Conservation (phyloP, 257 asterid genomes). For the Solanum dulcamara region DNA sequence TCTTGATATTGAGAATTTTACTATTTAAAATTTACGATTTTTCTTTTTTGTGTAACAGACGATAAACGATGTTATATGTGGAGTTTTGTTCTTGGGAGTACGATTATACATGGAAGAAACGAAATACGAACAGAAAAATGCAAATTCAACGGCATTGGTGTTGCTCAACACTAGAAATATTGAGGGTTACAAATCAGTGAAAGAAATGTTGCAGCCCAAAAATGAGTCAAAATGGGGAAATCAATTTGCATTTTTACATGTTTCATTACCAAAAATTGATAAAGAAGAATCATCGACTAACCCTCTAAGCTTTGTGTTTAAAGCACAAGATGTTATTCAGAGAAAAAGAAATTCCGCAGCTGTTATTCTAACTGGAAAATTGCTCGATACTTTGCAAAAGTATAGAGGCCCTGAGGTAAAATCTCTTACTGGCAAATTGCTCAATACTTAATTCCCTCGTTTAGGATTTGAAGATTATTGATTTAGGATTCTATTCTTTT, state of each 20-base stretch:
- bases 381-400: constrained; percentile 33
- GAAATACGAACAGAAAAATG: constrained; percentile 16
- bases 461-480: not conserved
- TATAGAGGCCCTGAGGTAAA: constrained; percentile 66
- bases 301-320: constrained; percentile 33
- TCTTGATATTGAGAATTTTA: not conserved
- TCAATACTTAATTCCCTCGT: too few species aligned
- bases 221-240: constrained; percentile 70
- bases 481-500: rapidly evolving
- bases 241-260: constrained; percentile 72
- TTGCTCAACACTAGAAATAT: constrained; percentile 67
- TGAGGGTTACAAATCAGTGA: constrained; percentile 51
- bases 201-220: constrained; percentile 56
- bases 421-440: not conserved
- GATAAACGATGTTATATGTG: constrained; percentile 67
- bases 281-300: not conserved
- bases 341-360: constrained; percentile 48
- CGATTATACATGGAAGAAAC: constrained; percentile 52
- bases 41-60: constrained; percentile 22
- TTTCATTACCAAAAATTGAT: constrained; percentile 35
- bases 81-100: constrained; percentile 53
- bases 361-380: constrained; percentile 47
- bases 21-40: not conserved
- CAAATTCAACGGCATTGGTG: constrained; percentile 53
- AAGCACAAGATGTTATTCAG: constrained; percentile 33